Evolutionary conservation across 257 asterid species (phyloP).

Genomic region (Linderniella brevidens): DNA sequence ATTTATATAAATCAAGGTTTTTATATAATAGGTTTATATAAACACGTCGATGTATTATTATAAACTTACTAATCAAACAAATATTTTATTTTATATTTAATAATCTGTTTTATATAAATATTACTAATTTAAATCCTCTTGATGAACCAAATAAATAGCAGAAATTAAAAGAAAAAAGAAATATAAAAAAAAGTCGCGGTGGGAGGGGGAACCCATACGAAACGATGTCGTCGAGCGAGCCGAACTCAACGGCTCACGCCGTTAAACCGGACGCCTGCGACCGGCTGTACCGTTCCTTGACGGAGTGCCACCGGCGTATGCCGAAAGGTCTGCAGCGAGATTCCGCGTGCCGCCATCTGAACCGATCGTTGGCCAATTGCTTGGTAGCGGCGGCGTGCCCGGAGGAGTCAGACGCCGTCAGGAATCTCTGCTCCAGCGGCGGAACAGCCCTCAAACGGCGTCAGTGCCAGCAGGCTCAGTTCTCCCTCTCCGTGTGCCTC

Average conservation of each 20-base stretch:
- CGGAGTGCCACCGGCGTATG: constrained; percentile 62
- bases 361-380: constrained; percentile 64
- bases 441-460: constrained; percentile 81
- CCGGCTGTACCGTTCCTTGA: constrained; percentile 37
- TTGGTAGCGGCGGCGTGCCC: constrained; percentile 60
- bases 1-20: too few relatives aligned
- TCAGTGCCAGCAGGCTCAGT: constrained; percentile 63
- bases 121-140: too few relatives aligned
- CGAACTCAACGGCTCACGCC: background rate
- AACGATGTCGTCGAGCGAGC: background rate
- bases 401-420: constrained; percentile 55
- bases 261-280: constrained; percentile 28
- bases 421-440: constrained; percentile 70
- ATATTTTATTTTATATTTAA: too few relatives aligned
- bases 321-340: constrained; percentile 46
- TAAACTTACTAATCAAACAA: too few relatives aligned
- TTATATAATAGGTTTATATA: too few relatives aligned
- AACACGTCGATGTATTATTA: too few relatives aligned
- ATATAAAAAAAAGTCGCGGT: background rate
- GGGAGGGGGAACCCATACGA: background rate
- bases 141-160: too few relatives aligned
- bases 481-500: constrained; percentile 57
- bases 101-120: too few relatives aligned
- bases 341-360: constrained; percentile 75
- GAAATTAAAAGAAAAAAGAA: too few relatives aligned